Percentiles rank a stretch among this genome's conserved stretches.
Conservation (phyloP, 78 protist genomes). For the Creolimax fragrantissima region DNA sequence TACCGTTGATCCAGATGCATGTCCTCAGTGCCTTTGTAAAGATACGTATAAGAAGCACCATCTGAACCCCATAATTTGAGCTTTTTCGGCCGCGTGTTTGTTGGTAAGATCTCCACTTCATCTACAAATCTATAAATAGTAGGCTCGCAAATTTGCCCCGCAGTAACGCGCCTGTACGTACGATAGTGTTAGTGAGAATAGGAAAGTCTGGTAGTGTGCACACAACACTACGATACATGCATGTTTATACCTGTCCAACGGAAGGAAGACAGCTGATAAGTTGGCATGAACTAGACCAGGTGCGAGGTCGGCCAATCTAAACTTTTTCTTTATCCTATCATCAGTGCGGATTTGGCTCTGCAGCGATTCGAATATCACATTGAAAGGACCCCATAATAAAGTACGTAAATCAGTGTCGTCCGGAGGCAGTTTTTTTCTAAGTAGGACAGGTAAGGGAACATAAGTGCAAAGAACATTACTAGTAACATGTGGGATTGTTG, state of each 20-base stretch:
- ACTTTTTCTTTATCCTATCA: not conserved
- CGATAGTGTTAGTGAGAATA: too few relatives aligned
- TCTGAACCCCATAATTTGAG: conserved; percentile 55
- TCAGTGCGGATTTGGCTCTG: not conserved
- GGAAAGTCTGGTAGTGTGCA: too few relatives aligned
- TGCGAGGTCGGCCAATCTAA: not conserved
- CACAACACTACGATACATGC: too few relatives aligned
- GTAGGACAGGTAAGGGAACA: too few relatives aligned
- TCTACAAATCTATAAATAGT: conserved; percentile 29
- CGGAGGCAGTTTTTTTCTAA: too few relatives aligned
- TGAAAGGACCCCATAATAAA: not conserved
- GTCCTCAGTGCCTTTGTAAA: conserved; percentile 81
- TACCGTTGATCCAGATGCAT: conserved; percentile 75
- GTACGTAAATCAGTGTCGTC: not conserved
- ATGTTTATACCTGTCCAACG: not conserved
- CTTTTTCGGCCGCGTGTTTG: conserved; percentile 82
- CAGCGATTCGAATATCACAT: not conserved
- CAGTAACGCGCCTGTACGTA: too few relatives aligned
- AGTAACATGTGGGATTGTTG: too few relatives aligned
- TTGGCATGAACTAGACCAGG: not conserved
- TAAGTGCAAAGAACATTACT: too few relatives aligned
- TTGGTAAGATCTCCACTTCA: conserved; percentile 42
- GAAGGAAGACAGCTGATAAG: conserved; percentile 9
- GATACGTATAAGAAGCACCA: conserved; percentile 41
- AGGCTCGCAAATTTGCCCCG: not conserved